Base-by-base conservation (phyloP, 2,329 filamentous ascomycete genomes). In the Ilyonectria destructans region DNA sequence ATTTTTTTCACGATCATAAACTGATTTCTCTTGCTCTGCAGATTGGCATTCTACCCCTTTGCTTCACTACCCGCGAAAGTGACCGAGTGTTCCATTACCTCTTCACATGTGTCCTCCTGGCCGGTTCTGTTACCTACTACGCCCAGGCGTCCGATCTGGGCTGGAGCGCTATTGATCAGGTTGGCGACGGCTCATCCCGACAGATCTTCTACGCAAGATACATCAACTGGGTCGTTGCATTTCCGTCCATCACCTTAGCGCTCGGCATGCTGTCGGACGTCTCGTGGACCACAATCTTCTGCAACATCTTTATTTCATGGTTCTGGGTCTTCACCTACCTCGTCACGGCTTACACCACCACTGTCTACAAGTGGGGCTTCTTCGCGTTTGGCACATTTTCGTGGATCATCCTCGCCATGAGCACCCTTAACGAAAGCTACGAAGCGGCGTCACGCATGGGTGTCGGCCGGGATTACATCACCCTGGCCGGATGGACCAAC, bases 301-400 rank as follows among this genome's bases (percentile, higher is more conserved):
- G 80, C 77, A 83, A 87, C 65, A 76, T 88, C 67, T 77, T 80
- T 71, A 77, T 87, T 19, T 74, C 82, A 9, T 86, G 85, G 85
- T 79, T 81, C 72, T 88, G 85, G 84, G 76, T 87, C 65, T 67
- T 87, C 69, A 78, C 79, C 40, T 87, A 87, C 75, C 81, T 88
- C 35, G 78, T 82, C 46, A 80, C 79, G n/a, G 84, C 86, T 63
- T 85, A 82, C 77, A 86, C 84, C 3, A 60, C 73, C 8, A 82
- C 82, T 43, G 81, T 78, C 74, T 88, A 88, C 78, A 88, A 87
- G 75, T 88, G 86, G 86, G 87, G 86, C 2, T 88, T 87, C 80
- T 88, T 81, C 72, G 82, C 79, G 64, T 86, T 87, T 67, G 86
- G 85, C 67, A 84, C 83, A 15, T 67, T 83, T 15, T 82, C 85